Conservation (phyloP, 345 rosid genomes). For the Eutrema yunnanense region DNA sequence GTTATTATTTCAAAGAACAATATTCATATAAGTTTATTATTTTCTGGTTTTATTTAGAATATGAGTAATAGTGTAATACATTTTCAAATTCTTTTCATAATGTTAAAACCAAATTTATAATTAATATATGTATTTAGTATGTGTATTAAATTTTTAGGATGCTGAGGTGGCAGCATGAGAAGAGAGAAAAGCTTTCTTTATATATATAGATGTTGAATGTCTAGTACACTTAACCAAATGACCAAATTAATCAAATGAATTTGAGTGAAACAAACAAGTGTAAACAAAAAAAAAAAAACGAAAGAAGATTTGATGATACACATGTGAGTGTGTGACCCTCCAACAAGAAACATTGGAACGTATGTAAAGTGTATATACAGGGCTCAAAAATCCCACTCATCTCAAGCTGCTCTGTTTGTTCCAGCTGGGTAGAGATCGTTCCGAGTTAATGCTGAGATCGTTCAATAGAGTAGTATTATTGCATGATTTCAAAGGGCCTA, state of each 20-base stretch:
- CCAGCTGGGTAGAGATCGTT: conserved; percentile 44
- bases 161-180: too few relatives aligned
- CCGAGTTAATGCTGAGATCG: conserved; percentile 59
- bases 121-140: too few relatives aligned
- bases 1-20: too few relatives aligned
- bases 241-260: neutral
- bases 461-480: conserved; percentile 14
- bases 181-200: too few relatives aligned
- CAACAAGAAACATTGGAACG: conserved; percentile 10
- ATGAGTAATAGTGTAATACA: too few relatives aligned
- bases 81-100: too few relatives aligned
- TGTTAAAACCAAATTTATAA: too few relatives aligned
- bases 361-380: conserved; percentile 17
- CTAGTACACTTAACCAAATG: neutral
- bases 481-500: conserved; percentile 50
- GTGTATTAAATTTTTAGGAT: too few relatives aligned
- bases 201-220: neutral
- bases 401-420: conserved; percentile 32
- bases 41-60: too few relatives aligned
- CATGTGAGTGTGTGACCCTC: conserved; percentile 2
- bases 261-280: conserved; percentile 4
- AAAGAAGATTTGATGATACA: conserved; percentile 7
- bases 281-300: neutral
- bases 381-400: conserved; percentile 21
- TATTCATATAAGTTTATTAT: too few relatives aligned